These are phyloP conservation scores for Clarireedia hainanense DNA, from an alignment of 2,329 filamentous ascomycete species.

Conservation along the genomic window DNA sequence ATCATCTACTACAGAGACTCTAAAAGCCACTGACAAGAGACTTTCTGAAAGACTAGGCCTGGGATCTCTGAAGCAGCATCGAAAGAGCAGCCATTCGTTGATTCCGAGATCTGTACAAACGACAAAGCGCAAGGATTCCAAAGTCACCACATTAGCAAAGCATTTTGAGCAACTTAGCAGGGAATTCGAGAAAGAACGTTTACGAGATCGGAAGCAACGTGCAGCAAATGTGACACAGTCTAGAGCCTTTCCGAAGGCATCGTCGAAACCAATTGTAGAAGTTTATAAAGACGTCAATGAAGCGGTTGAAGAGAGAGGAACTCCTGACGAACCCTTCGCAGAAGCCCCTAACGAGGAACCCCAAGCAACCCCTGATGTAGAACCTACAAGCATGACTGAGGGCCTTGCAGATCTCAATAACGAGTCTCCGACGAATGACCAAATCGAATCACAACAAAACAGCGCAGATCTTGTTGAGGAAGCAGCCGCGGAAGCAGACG, in stretches of 20 bases:
- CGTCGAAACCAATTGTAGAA: constrained; percentile 92
- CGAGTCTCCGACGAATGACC: constrained; percentile 10
- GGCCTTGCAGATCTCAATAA: constrained; percentile 25
- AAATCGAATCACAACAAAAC: constrained; percentile 25
- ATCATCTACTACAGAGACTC: constrained; percentile 21
- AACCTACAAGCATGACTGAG: constrained; percentile 25
- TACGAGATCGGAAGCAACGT: constrained; percentile 74
- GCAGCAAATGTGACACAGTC: constrained; percentile 69
- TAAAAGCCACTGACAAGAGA: constrained; percentile 52
- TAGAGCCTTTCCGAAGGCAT: constrained; percentile 79
- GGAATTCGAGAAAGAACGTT: constrained; percentile 81
- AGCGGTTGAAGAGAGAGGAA: constrained; percentile 74
- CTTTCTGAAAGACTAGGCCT: constrained; percentile 66
- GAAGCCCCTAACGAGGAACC: constrained; percentile 33
- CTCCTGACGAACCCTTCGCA: constrained; percentile 45
- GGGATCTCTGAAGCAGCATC: constrained; percentile 51
- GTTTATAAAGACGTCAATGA: constrained; percentile 92
- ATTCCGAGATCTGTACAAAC: constrained; percentile 77
- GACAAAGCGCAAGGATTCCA: constrained; percentile 58
- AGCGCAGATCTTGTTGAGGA: constrained; percentile 24
- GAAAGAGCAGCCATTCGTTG: constrained; percentile 57
- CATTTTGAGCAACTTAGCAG: constrained; percentile 96
- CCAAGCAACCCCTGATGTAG: constrained; percentile 22
- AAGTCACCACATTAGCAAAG: constrained; percentile 84
- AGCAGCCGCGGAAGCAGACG: constrained; percentile 34